Conservation (phyloP, 1,284 basidiomycete species). For the Butyriboletus appendiculatus region DNA sequence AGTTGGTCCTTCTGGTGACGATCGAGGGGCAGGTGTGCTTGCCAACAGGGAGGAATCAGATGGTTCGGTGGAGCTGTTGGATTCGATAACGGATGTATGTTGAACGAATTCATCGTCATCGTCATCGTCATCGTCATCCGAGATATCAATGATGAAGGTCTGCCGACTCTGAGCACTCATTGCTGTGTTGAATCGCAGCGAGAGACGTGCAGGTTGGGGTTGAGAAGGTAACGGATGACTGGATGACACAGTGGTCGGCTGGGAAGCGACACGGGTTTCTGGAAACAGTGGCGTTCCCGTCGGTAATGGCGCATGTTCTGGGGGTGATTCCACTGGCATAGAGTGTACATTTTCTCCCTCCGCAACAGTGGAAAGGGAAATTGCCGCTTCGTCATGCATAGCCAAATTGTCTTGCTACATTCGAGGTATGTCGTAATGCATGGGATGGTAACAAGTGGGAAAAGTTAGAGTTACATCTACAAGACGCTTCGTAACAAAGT, state of each 20-base stretch:
- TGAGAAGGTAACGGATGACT: neutral
- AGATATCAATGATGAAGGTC: slow-evolving; percentile 34
- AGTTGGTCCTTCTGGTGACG: slow-evolving; percentile 1
- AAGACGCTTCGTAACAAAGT: slow-evolving; percentile 26
- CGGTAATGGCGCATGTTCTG: neutral
- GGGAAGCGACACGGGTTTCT: slow-evolving; percentile 11
- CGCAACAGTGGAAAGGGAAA: neutral
- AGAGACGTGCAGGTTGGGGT: slow-evolving; percentile 7
- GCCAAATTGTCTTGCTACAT: slow-evolving; percentile 21
- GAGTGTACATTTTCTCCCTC: slow-evolving; percentile 1
- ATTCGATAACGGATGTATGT: neutral
- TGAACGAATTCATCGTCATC: slow-evolving; percentile 34
- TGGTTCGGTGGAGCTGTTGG: slow-evolving; percentile 1
- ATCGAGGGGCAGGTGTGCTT: neutral
- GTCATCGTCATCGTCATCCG: slow-evolving; percentile 34
- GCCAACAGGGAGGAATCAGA: neutral
- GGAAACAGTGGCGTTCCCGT: slow-evolving; percentile 1
- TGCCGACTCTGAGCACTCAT: slow-evolving; percentile 26
- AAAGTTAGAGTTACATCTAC: slow-evolving; percentile 37
- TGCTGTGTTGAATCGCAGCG: slow-evolving; percentile 30
- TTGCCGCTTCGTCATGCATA: slow-evolving; percentile 6
- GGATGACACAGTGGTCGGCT: neutral
- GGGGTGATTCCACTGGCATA: slow-evolving; percentile 1
- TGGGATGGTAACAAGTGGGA: slow-evolving; percentile 18
- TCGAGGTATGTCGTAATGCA: slow-evolving; percentile 1